Percentiles rank a stretch among this genome's conserved stretches.
These are phyloP conservation scores for Apiotrichum gamsii DNA, from an alignment of 1,284 basidiomycete species.

Conservation along the genomic window DNA sequence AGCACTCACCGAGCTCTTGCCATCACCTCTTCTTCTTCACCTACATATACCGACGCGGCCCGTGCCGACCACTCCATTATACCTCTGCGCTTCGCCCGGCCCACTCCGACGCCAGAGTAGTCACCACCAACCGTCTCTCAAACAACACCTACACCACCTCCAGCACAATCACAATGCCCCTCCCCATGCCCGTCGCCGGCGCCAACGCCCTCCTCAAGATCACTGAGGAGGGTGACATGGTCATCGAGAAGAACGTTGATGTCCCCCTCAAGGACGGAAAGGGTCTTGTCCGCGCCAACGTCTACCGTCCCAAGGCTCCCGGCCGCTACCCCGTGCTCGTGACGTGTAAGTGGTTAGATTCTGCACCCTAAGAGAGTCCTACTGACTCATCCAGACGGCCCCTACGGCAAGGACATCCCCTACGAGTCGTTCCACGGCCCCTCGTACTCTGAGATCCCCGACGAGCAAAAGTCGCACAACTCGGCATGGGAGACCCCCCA, in stretches of 20 bases:
- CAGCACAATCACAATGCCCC: no score
- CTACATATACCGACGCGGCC: no score
- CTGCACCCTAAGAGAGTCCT: no score
- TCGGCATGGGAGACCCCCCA: constrained; percentile 43
- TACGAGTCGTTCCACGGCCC: constrained; percentile 31
- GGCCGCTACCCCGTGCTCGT: constrained; percentile 33
- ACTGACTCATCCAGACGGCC: constrained; percentile 17
- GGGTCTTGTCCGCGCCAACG: constrained; percentile 31
- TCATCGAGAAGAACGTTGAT: constrained; percentile 33
- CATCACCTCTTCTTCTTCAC: no score
- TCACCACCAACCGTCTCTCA: no score
- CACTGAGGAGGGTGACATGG: background rate
- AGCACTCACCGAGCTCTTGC: no score
- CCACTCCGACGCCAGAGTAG: no score
- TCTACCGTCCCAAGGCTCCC: constrained; percentile 28
- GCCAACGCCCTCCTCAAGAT: constrained; percentile 14
- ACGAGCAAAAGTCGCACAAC: constrained; percentile 32
- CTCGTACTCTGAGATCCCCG: constrained; percentile 32
- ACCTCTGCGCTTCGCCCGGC: no score
- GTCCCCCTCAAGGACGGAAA: constrained; percentile 33
- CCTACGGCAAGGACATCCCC: constrained; percentile 40
- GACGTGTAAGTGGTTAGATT: constrained; percentile 27
- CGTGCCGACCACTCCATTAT: no score
- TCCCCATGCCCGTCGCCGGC: constrained; percentile 1
- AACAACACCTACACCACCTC: no score